Evolutionary conservation across 2,329 filamentous ascomycete genomes (phyloP).

Genomic region (Exophiala sp.): DNA sequence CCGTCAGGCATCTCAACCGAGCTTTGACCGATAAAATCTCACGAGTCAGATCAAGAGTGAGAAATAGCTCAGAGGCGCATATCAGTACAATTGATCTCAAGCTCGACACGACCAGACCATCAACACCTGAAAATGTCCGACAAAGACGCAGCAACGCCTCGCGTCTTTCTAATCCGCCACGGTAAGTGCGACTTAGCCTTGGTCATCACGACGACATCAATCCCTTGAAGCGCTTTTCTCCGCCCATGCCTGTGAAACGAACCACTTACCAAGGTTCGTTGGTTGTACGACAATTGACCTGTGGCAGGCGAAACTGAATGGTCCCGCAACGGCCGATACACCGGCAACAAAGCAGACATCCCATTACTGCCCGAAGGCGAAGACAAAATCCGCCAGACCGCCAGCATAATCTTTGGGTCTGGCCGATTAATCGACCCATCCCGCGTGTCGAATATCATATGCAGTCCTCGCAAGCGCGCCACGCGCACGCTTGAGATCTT

Average conservation of each 20-base stretch:
- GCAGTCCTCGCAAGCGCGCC: conserved; percentile 51
- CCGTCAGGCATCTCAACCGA: no score
- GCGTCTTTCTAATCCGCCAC: conserved; percentile 27
- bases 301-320: conserved; percentile 44
- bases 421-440: conserved; percentile 52
- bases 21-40: no score
- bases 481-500: conserved; percentile 47
- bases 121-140: conserved; percentile 25
- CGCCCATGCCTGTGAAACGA: neutral
- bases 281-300: neutral
- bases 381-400: conserved; percentile 46
- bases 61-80: no score
- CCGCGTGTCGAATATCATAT: conserved; percentile 46
- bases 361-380: conserved; percentile 41
- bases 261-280: neutral
- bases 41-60: no score
- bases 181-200: conserved; percentile 15
- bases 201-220: neutral
- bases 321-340: conserved; percentile 48
- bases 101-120: no score
- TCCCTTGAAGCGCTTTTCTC: neutral
- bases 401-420: conserved; percentile 46
- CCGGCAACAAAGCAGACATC: conserved; percentile 42
- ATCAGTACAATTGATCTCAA: no score
- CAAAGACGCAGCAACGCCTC: conserved; percentile 25